Base-by-base conservation (phyloP, 2,329 filamentous ascomycete species). In the Stemphylium vesicarium region DNA sequence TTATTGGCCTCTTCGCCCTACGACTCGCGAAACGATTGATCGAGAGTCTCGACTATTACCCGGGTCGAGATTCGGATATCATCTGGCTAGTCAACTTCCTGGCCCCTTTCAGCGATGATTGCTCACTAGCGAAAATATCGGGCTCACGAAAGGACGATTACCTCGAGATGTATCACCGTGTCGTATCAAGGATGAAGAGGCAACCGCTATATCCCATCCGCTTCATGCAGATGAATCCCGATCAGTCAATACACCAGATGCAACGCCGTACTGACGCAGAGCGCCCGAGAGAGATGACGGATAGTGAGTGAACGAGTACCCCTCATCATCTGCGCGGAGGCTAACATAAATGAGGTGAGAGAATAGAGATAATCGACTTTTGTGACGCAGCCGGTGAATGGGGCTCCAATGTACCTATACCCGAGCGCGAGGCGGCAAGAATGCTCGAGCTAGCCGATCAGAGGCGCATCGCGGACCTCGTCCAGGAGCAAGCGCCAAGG, bases 1-100 rank as follows among this genome's bases (percentile, higher is more conserved):
- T 71, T 36, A 29, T 71, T n/a, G 62, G 61, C 9, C 60, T 71
- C 3, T 71, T 71, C 41, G 60, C 66, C 0, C 57, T 70, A 2
- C 67, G 66, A 6, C 53, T 69, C 7, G 39, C 66, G 2, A 56
- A 52, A 4, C 50, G 43, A 6, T 44, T 70, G 4, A 57, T 70
- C 29, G 29, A 58, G 10, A 26, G 50, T 2, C 61, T 71, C 3
- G 57, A 61, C 1, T 20, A 42, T 6, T 70, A 69, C 16, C 18
- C 53, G 4, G 52, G 43, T 3, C 62, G 56, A 1, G 39, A 51
- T 20, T 20, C 43, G 2, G 67, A 70, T n/a, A 29, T 67, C 0
- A 22, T 15, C 29, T 71, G 67, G 68, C 43, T 71, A 10, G 20
- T 38, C 22, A 33, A 52, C 9, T 67, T 71, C 36, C 61, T 70